phyloP scores from a whole-genome alignment of 2,329 filamentous ascomycete species.

The Curvularia sp. region DNA sequence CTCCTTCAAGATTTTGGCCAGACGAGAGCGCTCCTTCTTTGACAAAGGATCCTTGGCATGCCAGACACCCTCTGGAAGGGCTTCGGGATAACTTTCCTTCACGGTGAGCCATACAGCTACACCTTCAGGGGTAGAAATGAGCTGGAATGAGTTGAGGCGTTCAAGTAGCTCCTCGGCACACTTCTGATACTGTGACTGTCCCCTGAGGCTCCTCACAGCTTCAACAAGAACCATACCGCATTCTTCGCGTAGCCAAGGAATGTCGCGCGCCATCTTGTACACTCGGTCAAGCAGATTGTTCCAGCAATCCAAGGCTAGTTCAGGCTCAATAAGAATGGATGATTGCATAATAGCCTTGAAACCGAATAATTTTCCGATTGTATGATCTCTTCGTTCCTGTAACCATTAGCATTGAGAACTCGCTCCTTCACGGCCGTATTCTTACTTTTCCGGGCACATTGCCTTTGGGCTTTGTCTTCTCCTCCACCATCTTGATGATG shows the following conservation, averaged over 20 bases:
- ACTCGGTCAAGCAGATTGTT: conserved; percentile 73
- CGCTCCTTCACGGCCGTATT: background rate
- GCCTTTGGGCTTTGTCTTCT: conserved; percentile 60
- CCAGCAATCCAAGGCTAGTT: conserved; percentile 65
- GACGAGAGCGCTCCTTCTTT: conserved; percentile 68
- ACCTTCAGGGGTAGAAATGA: conserved; percentile 84
- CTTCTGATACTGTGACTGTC: conserved; percentile 57
- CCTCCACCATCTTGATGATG: conserved; percentile 60
- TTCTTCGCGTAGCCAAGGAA: conserved; percentile 87
- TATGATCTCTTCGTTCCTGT: conserved; percentile 84
- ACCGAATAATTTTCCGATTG: conserved; percentile 86
- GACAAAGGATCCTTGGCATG: conserved; percentile 74
- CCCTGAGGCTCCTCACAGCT: conserved; percentile 65
- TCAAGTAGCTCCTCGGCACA: conserved; percentile 69
- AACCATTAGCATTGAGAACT: conserved; percentile 43
- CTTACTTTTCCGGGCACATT: conserved; percentile 63
- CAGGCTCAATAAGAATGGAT: conserved; percentile 68
- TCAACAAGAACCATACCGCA: conserved; percentile 84
- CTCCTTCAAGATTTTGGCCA: conserved; percentile 83
- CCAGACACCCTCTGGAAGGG: conserved; percentile 76
- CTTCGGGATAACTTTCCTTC: conserved; percentile 67
- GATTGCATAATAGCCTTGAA: conserved; percentile 86
- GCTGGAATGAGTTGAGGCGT: conserved; percentile 67
- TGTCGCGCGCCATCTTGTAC: conserved; percentile 76
- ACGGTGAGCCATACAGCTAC: conserved; percentile 86